Conservation (phyloP, 805 yeast genomes). For the Saccharomycopsis javanensis region DNA sequence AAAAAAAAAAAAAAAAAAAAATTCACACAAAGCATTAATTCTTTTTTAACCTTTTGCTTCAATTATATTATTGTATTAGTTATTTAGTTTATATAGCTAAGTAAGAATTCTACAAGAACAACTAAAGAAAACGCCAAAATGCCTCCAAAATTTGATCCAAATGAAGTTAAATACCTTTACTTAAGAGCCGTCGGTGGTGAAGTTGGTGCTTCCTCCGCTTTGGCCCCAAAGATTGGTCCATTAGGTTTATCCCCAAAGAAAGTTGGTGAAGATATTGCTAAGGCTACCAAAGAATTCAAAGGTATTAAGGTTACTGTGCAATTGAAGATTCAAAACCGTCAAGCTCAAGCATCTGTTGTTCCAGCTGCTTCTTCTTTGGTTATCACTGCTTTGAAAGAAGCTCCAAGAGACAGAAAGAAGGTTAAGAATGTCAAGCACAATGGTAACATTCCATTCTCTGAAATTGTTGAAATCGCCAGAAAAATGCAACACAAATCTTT, state of each 20-base stretch:
- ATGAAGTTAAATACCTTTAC: conserved; percentile 96
- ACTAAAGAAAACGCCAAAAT: too few species aligned
- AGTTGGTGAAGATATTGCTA: conserved; percentile 99
- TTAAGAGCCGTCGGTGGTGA: conserved; percentile 99
- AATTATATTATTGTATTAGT: not conserved
- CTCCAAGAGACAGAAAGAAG: conserved; percentile 99
- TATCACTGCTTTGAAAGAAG: conserved; percentile 98
- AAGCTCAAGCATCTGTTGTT: conserved; percentile 96
- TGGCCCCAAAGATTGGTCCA: conserved; percentile 99
- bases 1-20: too few species aligned
- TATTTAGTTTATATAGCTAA: not conserved
- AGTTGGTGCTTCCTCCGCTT: conserved; percentile 98
- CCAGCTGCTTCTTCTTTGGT: conserved; percentile 99
- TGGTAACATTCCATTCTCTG: conserved; percentile 97
- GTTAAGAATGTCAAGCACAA: conserved; percentile 99
- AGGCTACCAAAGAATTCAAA: conserved; percentile 98
- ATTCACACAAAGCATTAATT: too few species aligned
- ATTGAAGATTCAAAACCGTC: conserved; percentile 99
- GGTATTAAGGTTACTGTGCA: conserved; percentile 99
- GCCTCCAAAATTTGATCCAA: conserved; percentile 99
- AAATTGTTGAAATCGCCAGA: conserved; percentile 95
- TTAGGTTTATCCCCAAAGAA: conserved; percentile 99
- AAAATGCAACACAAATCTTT: conserved; percentile 95
- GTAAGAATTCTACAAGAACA: not conserved
- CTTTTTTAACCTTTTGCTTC: not conserved